phyloP scores from a whole-genome alignment of 2,329 filamentous ascomycete genomes.

The Colletotrichum simmondsii region DNA sequence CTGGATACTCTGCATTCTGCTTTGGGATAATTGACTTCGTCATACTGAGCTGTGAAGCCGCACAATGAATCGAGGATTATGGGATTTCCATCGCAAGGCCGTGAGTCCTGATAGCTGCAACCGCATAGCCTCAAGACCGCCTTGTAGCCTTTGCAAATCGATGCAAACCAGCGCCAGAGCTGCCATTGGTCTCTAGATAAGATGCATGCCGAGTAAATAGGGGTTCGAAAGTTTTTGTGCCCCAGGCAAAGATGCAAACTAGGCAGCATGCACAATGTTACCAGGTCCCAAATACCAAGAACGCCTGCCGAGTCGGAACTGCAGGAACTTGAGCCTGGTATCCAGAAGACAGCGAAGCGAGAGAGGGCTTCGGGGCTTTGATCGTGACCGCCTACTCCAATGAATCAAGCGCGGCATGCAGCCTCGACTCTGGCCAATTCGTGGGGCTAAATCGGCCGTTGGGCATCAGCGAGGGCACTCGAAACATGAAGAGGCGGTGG shows the following conservation, averaged over 20 bases:
- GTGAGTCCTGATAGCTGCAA: background rate
- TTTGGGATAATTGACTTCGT: background rate
- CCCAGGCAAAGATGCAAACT: background rate
- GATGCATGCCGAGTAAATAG: background rate
- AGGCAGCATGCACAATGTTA: background rate
- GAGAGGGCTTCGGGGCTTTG: conserved; percentile 10
- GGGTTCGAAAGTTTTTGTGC: conserved; percentile 9
- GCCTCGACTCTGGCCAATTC: conserved; percentile 7
- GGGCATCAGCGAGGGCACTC: conserved; percentile 24
- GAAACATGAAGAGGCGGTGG: conserved; percentile 24
- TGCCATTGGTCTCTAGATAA: background rate
- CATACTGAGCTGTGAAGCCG: conserved; percentile 5
- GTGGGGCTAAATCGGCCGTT: conserved; percentile 16
- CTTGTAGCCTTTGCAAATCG: background rate
- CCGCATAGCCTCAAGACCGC: background rate
- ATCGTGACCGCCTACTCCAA: conserved; percentile 10
- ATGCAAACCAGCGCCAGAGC: background rate
- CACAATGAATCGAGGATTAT: background rate
- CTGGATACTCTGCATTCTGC: background rate
- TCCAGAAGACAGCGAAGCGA: conserved; percentile 20
- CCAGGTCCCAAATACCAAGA: conserved; percentile 8
- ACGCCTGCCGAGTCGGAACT: conserved; percentile 16
- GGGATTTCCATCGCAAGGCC: conserved; percentile 2
- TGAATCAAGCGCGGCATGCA: conserved; percentile 6
- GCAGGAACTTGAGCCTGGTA: conserved; percentile 3